phyloP scores from a whole-genome alignment of 805 yeast genomes.

The Metschnikowia rubicola region DNA sequence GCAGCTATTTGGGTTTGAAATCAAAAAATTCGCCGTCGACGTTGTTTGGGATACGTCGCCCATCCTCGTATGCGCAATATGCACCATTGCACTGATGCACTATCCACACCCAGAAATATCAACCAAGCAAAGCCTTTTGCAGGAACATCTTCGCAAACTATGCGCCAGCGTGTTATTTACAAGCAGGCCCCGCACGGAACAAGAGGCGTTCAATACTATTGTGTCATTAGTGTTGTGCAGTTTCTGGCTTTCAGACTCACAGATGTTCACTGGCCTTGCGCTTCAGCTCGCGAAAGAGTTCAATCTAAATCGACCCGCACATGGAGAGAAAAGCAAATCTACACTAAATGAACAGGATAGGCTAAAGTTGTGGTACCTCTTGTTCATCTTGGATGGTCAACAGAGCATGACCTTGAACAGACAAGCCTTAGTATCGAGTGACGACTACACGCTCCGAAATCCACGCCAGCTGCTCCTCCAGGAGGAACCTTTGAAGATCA shows the following conservation, averaged over 20 bases:
- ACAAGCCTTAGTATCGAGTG: constrained; percentile 49
- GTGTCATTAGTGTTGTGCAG: constrained; percentile 63
- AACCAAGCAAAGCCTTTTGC: constrained; percentile 26
- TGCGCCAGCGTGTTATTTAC: constrained; percentile 33
- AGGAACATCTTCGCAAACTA: constrained; percentile 29
- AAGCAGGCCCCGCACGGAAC: constrained; percentile 40
- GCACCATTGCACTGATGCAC: constrained; percentile 61
- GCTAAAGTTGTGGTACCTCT: constrained; percentile 61
- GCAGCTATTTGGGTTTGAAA: constrained; percentile 63
- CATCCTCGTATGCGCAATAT: constrained; percentile 54
- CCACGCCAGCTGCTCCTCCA: constrained; percentile 36
- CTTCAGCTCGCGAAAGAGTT: constrained; percentile 60
- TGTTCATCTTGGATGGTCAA: constrained; percentile 65
- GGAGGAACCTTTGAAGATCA: background rate
- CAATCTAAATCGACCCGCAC: constrained; percentile 18
- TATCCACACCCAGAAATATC: constrained; percentile 41
- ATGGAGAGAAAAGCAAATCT: background rate
- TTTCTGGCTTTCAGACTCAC: constrained; percentile 64
- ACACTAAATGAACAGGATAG: constrained; percentile 30
- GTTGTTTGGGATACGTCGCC: constrained; percentile 55
- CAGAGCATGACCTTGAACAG: constrained; percentile 60
- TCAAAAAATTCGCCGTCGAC: constrained; percentile 47
- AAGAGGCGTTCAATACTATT: constrained; percentile 56
- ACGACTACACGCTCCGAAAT: constrained; percentile 43
- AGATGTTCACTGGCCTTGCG: constrained; percentile 64